Base-by-base conservation (phyloP, 1,284 basidiomycete genomes). In the Ceratobasidium sp. region DNA sequence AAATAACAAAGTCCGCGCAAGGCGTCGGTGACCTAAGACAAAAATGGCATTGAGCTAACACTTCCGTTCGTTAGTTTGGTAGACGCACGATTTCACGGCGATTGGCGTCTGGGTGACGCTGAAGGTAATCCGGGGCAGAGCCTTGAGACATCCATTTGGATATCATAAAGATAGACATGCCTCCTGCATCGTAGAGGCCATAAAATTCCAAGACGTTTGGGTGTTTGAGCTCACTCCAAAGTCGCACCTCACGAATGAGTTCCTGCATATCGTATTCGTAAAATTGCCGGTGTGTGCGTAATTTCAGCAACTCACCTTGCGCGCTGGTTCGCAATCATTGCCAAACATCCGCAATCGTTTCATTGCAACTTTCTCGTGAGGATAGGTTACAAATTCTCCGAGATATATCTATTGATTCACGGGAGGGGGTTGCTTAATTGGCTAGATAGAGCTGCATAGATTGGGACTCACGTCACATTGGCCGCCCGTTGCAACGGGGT, bases 311-410 rank as follows among this genome's bases (percentile, higher is more conserved):
- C 56, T 33, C 59, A 72, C 67, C 67, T 72, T 72, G 29, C 67
- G 67, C 19, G 31, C 56, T 1, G 56, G 56, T 19, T 72, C 67
- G 15, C 44, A 29, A 15, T 72, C 44, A 31, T 51, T 60, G 24
- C 45, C 29, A 41, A 60, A 51, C 27, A 72, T 36, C 14, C 67
- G 41, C 19, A 72, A n/a, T 31, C 56, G 22, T 24, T 60, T 72
- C 67, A 72, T 72, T 5, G 67, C 67, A 15, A 72, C 67, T 24
- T 72, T 72, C 24, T 72, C 67, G 45, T 72, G 67, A 15, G 67
- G 67, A 31, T 60, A 29, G 17, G 67, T 31, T 1, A 72, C 67
- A 24, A 72, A 72, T 41, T 72, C 67, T 5, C 67, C 67, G 14
- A 72, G 56, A 41, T 48, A 72, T 36, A 72, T 57, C 67, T 72